A percentile compares a stretch with the other conserved stretches of the same genome.
Conservation (phyloP, 768 basidiomycete species). For the Trametes punicea region DNA sequence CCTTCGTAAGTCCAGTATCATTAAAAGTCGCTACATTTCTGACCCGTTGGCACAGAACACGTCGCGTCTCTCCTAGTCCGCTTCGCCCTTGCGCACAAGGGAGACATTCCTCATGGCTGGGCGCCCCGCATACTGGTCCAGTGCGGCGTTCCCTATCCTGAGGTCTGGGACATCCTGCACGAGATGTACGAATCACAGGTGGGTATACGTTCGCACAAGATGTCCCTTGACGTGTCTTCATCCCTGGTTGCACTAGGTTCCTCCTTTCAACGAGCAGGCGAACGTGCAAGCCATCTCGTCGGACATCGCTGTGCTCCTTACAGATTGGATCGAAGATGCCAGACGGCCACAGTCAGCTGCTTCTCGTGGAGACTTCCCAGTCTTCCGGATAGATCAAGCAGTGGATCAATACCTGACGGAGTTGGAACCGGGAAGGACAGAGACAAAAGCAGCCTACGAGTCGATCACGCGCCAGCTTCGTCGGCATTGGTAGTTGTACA, state of each 20-base stretch:
- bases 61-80: slow-evolving; percentile 72
- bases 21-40: background rate
- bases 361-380: slow-evolving; percentile 68
- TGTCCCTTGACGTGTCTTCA: slow-evolving; percentile 6
- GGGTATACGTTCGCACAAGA: slow-evolving; percentile 9
- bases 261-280: slow-evolving; percentile 77
- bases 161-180: slow-evolving; percentile 83
- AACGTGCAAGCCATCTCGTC: slow-evolving; percentile 79
- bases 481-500: slow-evolving; percentile 56
- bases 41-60: slow-evolving; percentile 48
- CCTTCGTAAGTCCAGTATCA: slow-evolving; percentile 52
- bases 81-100: slow-evolving; percentile 62
- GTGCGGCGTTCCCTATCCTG: slow-evolving; percentile 75
- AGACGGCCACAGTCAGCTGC: slow-evolving; percentile 66
- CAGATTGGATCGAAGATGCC: slow-evolving; percentile 79
- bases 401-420: slow-evolving; percentile 74
- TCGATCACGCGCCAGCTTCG: slow-evolving; percentile 67
- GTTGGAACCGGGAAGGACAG: slow-evolving; percentile 55
- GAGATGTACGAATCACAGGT: slow-evolving; percentile 77
- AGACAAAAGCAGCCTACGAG: slow-evolving; percentile 67
- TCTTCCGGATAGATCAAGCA: slow-evolving; percentile 67
- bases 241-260: slow-evolving; percentile 44
- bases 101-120: slow-evolving; percentile 72
- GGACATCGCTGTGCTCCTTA: slow-evolving; percentile 77
- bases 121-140: slow-evolving; percentile 73